These are phyloP conservation scores for Phytomonas francai DNA, from an alignment of 208 protist species.

Conservation along the genomic window DNA sequence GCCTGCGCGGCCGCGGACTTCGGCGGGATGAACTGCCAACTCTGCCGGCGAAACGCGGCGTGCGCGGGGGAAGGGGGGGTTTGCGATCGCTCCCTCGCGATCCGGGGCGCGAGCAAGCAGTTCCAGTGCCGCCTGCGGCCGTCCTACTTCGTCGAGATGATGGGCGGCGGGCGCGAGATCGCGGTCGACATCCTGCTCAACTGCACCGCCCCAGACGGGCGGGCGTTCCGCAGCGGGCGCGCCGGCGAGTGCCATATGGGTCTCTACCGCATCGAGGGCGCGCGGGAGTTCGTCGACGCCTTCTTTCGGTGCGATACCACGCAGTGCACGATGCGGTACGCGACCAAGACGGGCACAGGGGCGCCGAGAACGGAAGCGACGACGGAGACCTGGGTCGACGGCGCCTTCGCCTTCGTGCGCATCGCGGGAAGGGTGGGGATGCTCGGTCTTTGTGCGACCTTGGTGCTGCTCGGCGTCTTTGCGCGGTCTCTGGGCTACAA, in stretches of 20 bases:
- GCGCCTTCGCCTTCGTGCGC: constrained; percentile 25
- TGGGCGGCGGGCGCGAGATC: constrained; percentile 63
- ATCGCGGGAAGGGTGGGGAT: constrained; percentile 33
- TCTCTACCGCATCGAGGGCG: constrained; percentile 68
- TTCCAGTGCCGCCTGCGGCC: constrained; percentile 63
- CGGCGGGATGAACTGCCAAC: constrained; percentile 56
- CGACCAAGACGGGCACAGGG: neutral
- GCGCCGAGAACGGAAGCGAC: neutral
- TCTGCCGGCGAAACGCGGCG: constrained; percentile 43
- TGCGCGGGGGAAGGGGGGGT: constrained; percentile 29
- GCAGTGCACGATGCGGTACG: constrained; percentile 39
- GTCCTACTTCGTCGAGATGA: constrained; percentile 44
- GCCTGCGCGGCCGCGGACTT: constrained; percentile 28
- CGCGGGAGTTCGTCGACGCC: constrained; percentile 49
- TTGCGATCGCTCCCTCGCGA: constrained; percentile 38
- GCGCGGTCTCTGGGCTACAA: constrained; percentile 22
- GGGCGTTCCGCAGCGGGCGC: constrained; percentile 23
- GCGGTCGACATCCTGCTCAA: constrained; percentile 48
- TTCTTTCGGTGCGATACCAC: constrained; percentile 68
- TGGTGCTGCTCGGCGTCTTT: constrained; percentile 41
- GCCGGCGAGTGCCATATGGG: constrained; percentile 43
- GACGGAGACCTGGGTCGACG: constrained; percentile 15
- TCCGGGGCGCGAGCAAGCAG: constrained; percentile 63
- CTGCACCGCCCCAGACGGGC: constrained; percentile 44
- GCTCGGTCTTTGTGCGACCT: constrained; percentile 32